Conservation (phyloP, 2,329 filamentous ascomycete species). For the Dactylellina parvicollis region DNA sequence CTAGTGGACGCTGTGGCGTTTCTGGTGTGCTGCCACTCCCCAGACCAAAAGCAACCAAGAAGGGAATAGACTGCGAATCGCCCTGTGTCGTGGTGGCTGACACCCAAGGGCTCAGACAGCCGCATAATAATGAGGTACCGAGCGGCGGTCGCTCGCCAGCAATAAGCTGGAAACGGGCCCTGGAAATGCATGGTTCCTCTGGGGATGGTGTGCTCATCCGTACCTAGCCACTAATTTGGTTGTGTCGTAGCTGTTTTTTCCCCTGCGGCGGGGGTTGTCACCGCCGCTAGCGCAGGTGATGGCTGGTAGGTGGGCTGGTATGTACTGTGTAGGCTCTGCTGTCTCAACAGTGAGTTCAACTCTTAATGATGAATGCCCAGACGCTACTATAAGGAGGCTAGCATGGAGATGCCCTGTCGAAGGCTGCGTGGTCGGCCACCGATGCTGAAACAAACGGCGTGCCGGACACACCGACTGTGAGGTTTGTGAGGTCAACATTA, state of each 20-base stretch:
- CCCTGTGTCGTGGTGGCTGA: conserved; percentile 2
- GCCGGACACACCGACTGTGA: conserved; percentile 36
- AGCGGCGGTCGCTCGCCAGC: conserved; percentile 25
- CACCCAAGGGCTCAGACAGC: conserved; percentile 3
- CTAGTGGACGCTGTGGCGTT: conserved; percentile 39
- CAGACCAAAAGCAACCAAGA: neutral
- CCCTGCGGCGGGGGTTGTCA: conserved; percentile 26
- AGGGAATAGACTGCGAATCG: conserved; percentile 8
- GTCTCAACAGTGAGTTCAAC: conserved; percentile 9
- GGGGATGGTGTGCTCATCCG: conserved; percentile 1
- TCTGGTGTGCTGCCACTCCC: conserved; percentile 23
- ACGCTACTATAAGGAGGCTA: neutral
- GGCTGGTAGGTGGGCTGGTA: conserved; percentile 26
- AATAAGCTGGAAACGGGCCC: conserved; percentile 10
- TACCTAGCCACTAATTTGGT: conserved; percentile 30
- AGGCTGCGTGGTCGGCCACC: neutral
- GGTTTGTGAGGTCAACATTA: conserved; percentile 17
- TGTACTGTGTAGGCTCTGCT: no score
- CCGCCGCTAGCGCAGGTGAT: conserved; percentile 21
- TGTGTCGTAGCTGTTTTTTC: conserved; percentile 6
- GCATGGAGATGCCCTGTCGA: conserved; percentile 18
- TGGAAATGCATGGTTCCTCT: conserved; percentile 10
- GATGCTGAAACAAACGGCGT: conserved; percentile 35
- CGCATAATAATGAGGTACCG: conserved; percentile 17
- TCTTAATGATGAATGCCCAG: conserved; percentile 14